These are phyloP conservation scores for Eimeria falciformis DNA, from an alignment of 169 alveolate species.

Conservation along the genomic window DNA sequence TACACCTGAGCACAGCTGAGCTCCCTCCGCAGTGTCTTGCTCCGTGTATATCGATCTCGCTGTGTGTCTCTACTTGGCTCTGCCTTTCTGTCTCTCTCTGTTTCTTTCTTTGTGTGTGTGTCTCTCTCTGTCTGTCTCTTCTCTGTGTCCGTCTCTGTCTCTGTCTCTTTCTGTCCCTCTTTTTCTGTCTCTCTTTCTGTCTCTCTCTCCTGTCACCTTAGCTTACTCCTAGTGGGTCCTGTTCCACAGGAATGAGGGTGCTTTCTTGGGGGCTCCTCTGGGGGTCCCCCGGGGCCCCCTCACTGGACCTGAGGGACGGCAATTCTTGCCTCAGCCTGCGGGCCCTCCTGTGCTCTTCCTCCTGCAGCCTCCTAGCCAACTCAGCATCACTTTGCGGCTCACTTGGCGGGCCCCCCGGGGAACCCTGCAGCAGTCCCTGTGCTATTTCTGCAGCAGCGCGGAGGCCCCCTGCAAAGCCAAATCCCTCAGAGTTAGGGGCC, in stretches of 20 bases:
- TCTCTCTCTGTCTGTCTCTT: not conserved
- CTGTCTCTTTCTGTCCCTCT: not conserved
- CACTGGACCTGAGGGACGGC: not conserved
- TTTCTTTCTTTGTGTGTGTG: not conserved
- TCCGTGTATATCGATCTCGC: not conserved
- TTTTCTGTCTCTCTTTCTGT: not conserved
- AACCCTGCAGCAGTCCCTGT: not conserved
- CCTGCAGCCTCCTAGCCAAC: not conserved
- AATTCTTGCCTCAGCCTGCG: not conserved
- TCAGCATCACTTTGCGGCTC: not conserved
- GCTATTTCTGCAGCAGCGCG: slow-evolving; percentile 28
- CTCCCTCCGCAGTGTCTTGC: no score
- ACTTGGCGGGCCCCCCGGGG: not conserved
- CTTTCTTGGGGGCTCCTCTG: not conserved
- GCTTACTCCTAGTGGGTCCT: not conserved
- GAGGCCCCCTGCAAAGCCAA: not conserved
- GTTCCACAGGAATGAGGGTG: not conserved
- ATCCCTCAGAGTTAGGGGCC: not conserved
- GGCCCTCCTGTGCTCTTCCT: not conserved
- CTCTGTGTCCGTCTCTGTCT: not conserved
- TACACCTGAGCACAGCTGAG: no score
- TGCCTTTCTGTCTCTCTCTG: not conserved
- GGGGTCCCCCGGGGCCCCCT: not conserved
- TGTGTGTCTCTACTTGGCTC: no score
- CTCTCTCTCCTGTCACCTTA: not conserved